Base-by-base conservation (phyloP, 2,329 filamentous ascomycete genomes). In the Penicillium nordicum region DNA sequence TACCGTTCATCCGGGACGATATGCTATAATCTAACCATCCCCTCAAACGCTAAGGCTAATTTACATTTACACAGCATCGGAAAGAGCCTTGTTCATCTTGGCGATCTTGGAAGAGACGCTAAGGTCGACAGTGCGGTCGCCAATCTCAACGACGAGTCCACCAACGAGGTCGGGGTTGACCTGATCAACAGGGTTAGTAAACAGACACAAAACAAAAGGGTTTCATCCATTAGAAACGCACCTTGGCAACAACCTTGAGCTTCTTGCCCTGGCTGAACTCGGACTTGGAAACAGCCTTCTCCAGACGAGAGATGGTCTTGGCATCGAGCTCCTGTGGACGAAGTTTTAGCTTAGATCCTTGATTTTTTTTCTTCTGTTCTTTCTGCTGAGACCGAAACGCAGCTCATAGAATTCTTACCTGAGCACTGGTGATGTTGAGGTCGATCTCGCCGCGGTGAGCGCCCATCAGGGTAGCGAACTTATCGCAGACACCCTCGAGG, bases 51-150 rank as follows among this genome's bases (percentile, higher is more conserved):
- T 38, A 41, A 57, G 58, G 58, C 54, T 63, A 65, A 64, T 65
- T 67, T 65, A 68, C 74, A 77, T 92, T 90, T 96, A 99, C 89
- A 99, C 83, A 78, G 88, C 84, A 80, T 99, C 94, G 69, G 85
- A 92, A 75, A 99, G 89, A 76, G 96, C 88, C 88, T 97, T 99
- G 90, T 99, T 99, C 86, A 99, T 90, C 87, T 92, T 96, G 77
- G 90, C 85, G 79, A 99, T 88, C 85, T 93, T 95, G 76, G 89
- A 83, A 48, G 93, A 93, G 72, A 99, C 92, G 79, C 89, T 94
- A 69, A 97, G 88, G 80, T 99, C 94, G 74, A 99, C 96, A 76
- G 93, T 97, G 74, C 93, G 89, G 84, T 97, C 93, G 72, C 92
- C 93, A 68, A 97, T 89, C 82, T 97, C 93, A 73, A 99, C 93